Evolutionary conservation across 345 rosid species (phyloP), one percentile per base, ranked within the genome.

Genomic region (Sisymbrium altissimum): DNA sequence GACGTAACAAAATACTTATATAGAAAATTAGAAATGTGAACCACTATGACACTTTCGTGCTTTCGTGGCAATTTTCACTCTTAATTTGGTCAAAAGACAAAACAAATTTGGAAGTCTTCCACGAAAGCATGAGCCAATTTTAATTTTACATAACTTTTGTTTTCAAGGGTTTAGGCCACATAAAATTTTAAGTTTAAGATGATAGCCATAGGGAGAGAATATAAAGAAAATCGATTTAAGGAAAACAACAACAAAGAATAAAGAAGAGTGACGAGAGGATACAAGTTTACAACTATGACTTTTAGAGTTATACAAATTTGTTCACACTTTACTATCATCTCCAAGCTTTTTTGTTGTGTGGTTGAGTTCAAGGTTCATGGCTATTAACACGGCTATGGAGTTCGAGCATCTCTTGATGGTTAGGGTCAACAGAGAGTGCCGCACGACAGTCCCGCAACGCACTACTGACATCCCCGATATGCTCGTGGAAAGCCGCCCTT

Each of bases 401-500:
- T 70, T 92, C 99, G 39, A 87, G 79, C 96, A 90, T 90, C 74
- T 95, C 99, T 78, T 82, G 97, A 78, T 95, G 96, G 55, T 88
- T 85, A 18, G 99, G 99, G 50, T 95, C 99, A 0, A 95, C 89
- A 5, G 94, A 92, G 25, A 95, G 96, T 46, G 99, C 99, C 0
- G 99, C 98, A 29, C 97, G 92, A 69, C 99, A 95, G 74, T 95
- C 99, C 29, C 96, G 71, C 8, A 87, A 81, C 0, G 92, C 99
- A 10, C 82, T 88, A 29, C 75, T 14, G 0, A 82, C 97, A 65
- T 92, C 93, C 2, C 96, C 91, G 0, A 80, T 74, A 29, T 92
- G 96, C 84, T 95, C 98, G 1, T 92, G 90, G 79, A 95, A 95
- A 21, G 99, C 98, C 0, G 99, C 99, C 23, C 98, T 81, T 70